These are phyloP conservation scores for Hymenotorrendiella dingleyae DNA, from an alignment of 2,329 filamentous ascomycete species.

Conservation along the genomic window DNA sequence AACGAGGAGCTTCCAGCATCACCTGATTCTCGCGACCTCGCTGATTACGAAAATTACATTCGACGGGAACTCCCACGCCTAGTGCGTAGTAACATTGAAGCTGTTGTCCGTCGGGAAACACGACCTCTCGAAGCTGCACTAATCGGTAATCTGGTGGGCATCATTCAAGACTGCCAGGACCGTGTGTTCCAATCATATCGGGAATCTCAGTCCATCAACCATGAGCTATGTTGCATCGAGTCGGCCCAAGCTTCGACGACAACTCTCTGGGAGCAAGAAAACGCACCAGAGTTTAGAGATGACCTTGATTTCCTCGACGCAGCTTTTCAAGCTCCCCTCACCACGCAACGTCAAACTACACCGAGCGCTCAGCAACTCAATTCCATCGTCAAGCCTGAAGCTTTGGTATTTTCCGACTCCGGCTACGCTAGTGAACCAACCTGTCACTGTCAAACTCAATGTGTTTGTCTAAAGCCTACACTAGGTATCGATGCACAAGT, in stretches of 20 bases:
- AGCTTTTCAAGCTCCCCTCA: background rate
- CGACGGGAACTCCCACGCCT: slow-evolving; percentile 13
- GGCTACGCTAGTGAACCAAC: slow-evolving; percentile 1
- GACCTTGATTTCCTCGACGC: background rate
- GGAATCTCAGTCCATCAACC: too few species aligned
- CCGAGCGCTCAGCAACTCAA: background rate
- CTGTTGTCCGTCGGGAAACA: slow-evolving; percentile 4
- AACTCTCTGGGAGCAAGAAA: too few species aligned
- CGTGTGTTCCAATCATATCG: slow-evolving; percentile 8
- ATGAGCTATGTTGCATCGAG: too few species aligned
- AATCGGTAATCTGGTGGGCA: slow-evolving; percentile 8
- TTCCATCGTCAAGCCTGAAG: background rate
- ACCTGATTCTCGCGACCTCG: slow-evolving; percentile 9
- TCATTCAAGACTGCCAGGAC: slow-evolving; percentile 12
- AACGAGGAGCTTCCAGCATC: slow-evolving; percentile 9
- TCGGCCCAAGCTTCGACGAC: too few species aligned
- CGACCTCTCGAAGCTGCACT: slow-evolving; percentile 10
- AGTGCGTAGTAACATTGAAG: slow-evolving; percentile 7
- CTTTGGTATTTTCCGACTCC: slow-evolving; percentile 1
- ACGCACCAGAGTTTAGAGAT: background rate
- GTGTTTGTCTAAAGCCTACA: background rate
- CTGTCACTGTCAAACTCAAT: background rate
- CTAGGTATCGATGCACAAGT: background rate
- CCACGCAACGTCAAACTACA: background rate
- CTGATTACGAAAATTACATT: slow-evolving; percentile 14